Evolutionary conservation across 2,329 filamentous ascomycete species (phyloP), one percentile per base, ranked within the genome.

Genomic region (Arthrinium phaeospermum): DNA sequence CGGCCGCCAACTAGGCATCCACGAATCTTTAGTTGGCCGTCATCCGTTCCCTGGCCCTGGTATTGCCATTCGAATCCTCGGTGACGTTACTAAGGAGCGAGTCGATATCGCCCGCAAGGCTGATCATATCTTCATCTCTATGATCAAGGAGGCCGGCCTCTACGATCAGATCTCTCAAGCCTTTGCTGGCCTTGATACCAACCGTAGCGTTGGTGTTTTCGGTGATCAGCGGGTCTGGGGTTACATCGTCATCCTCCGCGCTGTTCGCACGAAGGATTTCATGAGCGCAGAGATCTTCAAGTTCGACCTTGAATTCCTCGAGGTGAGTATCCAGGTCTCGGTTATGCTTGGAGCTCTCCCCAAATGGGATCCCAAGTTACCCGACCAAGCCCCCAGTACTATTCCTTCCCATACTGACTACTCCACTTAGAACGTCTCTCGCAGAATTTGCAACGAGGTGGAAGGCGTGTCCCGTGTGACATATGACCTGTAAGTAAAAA

Each of bases 101-200:
- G 92, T 98, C 22, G 90, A 90, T 71, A 96, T 97, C 75, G 94
- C 91, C 2, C 85, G 93, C n/a, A 86, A 93, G 80, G 93, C 93
- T 1, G 94, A 61, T 19, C 13, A 74, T 78, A 95, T 96, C 79
- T 95, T 93, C 83, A 94, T 95, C 76, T 87, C 88, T 74, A 91
- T 92, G 87, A 95, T 96, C 83, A 87, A 85, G 77, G 88, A 89
- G 71, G 92, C 92, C 0, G 93, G 93, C 14, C 82, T 95, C 30
- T 96, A 96, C 81, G 82, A 92, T 72, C 82, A 95, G 79, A 84
- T 87, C 64, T 80, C 81, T n/a, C 86, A 87, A 79, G 85, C 86
- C 44, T 87, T 85, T 71, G 85, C 84, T 49, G 85, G 78, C 19
- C 77, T 87, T 46, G 83, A 86, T 75, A 82, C 83, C 4, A 85